phyloP scores from a whole-genome alignment of 108 stramenopile genomes.

The Cyclotella baltica region DNA sequence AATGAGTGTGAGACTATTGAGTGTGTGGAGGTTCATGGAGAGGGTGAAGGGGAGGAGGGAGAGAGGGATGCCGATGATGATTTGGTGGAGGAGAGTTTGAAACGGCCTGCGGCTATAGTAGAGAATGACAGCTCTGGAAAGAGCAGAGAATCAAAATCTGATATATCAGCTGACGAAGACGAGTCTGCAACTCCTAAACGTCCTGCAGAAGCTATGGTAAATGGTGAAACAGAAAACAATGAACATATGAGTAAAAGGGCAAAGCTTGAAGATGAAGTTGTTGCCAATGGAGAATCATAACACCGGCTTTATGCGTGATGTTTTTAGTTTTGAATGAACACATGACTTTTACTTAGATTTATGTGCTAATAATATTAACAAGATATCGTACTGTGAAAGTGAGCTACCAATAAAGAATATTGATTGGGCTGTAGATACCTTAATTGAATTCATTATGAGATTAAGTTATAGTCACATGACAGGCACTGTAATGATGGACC shows the following conservation, averaged over 20 bases:
- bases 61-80: slow-evolving; percentile 8
- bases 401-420: too few relatives aligned
- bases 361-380: too few relatives aligned
- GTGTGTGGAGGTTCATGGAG: neutral
- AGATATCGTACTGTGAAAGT: too few relatives aligned
- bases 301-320: neutral
- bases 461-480: too few relatives aligned
- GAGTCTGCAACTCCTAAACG: neutral
- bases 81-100: neutral
- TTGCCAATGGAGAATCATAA: neutral
- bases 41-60: slow-evolving; percentile 28
- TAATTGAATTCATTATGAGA: too few relatives aligned
- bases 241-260: neutral
- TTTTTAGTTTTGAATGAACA: neutral
- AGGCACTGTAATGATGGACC: too few relatives aligned
- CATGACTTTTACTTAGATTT: too few relatives aligned
- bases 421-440: too few relatives aligned
- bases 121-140: neutral
- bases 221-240: neutral
- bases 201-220: neutral
- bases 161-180: neutral
- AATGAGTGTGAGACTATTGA: slow-evolving; percentile 43
- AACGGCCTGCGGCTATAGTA: neutral
- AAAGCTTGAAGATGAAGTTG: neutral
- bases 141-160: neutral